These are phyloP conservation scores for Yamadazyma epiphylla DNA, from an alignment of 1,139 yeast genomes.

Conservation along the genomic window DNA sequence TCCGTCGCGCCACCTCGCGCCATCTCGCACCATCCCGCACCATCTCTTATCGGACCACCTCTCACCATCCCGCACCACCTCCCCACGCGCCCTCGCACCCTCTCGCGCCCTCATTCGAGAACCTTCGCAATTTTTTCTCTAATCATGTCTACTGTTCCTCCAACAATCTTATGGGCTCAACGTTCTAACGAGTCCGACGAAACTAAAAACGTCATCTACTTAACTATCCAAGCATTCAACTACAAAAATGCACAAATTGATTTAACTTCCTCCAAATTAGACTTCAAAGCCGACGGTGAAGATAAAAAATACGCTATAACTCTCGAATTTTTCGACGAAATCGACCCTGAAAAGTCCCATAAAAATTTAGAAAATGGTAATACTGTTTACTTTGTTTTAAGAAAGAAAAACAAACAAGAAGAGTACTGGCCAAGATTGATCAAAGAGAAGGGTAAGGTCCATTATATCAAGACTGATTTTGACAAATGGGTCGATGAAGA, in stretches of 20 bases:
- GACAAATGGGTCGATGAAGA: slow-evolving; percentile 98
- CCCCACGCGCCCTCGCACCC: not conserved
- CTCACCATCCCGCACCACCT: slow-evolving; percentile 1
- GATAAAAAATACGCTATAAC: slow-evolving; percentile 52
- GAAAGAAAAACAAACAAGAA: slow-evolving; percentile 61
- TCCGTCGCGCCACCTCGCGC: too few species aligned
- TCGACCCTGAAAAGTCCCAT: slow-evolving; percentile 65
- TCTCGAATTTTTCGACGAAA: slow-evolving; percentile 68
- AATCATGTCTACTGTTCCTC: slow-evolving; percentile 12
- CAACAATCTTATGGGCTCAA: slow-evolving; percentile 87
- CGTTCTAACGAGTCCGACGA: slow-evolving; percentile 74
- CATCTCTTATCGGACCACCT: too few species aligned
- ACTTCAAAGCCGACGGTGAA: slow-evolving; percentile 55
- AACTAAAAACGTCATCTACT: slow-evolving; percentile 67
- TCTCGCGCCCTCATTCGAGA: slow-evolving; percentile 1
- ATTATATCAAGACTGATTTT: slow-evolving; percentile 87
- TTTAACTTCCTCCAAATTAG: slow-evolving; percentile 55
- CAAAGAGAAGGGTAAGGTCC: slow-evolving; percentile 66
- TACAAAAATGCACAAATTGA: slow-evolving; percentile 61
- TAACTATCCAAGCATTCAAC: slow-evolving; percentile 75
- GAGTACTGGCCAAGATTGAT: slow-evolving; percentile 94
- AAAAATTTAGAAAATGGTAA: slow-evolving; percentile 62
- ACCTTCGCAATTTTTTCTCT: slow-evolving; percentile 1
- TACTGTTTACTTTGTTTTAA: slow-evolving; percentile 62
- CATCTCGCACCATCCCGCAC: too few species aligned